phyloP scores from a whole-genome alignment of 1,139 yeast genomes.

The Saccharomycopsis crataegensis region DNA sequence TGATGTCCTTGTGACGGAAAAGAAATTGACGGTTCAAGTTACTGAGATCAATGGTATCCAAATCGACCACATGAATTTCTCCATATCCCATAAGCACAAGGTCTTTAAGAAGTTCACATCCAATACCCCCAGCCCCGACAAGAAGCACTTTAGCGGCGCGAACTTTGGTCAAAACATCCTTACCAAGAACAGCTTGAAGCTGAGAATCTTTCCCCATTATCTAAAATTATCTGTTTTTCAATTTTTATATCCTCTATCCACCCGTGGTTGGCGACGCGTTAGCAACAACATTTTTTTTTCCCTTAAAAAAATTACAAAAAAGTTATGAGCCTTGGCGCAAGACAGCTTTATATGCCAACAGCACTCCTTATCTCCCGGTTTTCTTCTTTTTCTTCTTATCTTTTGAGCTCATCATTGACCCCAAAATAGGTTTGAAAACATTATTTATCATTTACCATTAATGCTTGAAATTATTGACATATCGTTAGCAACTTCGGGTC shows the following conservation, averaged over 20 bases:
- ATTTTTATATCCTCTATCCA: background rate
- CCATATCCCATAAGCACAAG: constrained; percentile 78
- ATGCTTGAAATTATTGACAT: no score
- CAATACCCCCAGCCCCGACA: constrained; percentile 99
- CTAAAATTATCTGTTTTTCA: background rate
- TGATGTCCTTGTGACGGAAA: constrained; percentile 80
- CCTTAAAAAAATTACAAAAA: background rate
- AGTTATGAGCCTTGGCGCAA: no score
- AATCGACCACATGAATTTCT: constrained; percentile 84
- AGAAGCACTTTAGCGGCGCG: constrained; percentile 49
- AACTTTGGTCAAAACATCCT: background rate
- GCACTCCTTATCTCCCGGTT: no score
- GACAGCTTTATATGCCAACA: no score
- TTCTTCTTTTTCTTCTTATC: no score
- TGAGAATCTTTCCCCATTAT: background rate
- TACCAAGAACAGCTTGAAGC: background rate
- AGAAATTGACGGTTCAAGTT: constrained; percentile 91
- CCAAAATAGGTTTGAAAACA: no score
- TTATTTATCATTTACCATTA: no score
- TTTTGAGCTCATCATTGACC: no score
- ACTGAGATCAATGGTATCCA: constrained; percentile 88
- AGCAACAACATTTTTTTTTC: background rate
- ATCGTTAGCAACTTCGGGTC: no score
- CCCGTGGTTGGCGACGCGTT: background rate
- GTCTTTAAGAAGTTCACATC: constrained; percentile 89